These are phyloP conservation scores for Cercospora berteroae DNA, from an alignment of 2,329 filamentous ascomycete genomes.

Conservation along the genomic window DNA sequence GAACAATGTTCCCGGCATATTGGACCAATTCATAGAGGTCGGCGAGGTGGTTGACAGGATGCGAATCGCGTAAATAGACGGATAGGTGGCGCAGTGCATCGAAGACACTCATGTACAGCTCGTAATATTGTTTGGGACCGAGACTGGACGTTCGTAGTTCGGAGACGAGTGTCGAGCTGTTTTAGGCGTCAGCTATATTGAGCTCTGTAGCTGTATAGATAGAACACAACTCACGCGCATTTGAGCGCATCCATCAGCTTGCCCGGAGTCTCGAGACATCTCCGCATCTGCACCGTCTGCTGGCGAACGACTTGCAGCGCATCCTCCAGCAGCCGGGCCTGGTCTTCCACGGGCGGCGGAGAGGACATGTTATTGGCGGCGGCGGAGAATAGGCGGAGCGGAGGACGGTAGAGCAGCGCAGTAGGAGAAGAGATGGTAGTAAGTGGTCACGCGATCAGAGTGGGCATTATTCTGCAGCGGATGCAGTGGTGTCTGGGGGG, in stretches of 20 bases:
- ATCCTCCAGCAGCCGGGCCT: constrained; percentile 93
- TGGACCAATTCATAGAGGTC: constrained; percentile 97
- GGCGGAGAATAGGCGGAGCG: constrained; percentile 12
- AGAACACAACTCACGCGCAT: constrained; percentile 76
- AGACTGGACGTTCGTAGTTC: constrained; percentile 95
- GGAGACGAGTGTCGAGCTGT: constrained; percentile 94
- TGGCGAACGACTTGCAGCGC: constrained; percentile 93
- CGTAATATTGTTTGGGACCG: constrained; percentile 99
- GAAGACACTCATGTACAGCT: constrained; percentile 99
- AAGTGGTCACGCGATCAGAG: constrained; percentile 6
- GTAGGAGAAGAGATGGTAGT: neutral
- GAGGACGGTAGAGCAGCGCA: neutral
- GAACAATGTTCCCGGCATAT: constrained; percentile 97
- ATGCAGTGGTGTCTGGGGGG: neutral
- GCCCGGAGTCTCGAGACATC: constrained; percentile 92
- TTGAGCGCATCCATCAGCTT: constrained; percentile 99
- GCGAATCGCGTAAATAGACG: constrained; percentile 93
- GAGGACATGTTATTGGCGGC: constrained; percentile 31
- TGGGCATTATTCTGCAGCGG: constrained; percentile 5
- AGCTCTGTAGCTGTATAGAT: constrained; percentile 23
- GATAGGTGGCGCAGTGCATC: constrained; percentile 95
- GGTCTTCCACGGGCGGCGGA: constrained; percentile 52
- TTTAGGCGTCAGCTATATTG: constrained; percentile 28
- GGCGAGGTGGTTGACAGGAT: constrained; percentile 95
- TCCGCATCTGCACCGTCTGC: constrained; percentile 95